Conservation (phyloP, 495 filamentous ascomycete species). For the Xylaria venustula region DNA sequence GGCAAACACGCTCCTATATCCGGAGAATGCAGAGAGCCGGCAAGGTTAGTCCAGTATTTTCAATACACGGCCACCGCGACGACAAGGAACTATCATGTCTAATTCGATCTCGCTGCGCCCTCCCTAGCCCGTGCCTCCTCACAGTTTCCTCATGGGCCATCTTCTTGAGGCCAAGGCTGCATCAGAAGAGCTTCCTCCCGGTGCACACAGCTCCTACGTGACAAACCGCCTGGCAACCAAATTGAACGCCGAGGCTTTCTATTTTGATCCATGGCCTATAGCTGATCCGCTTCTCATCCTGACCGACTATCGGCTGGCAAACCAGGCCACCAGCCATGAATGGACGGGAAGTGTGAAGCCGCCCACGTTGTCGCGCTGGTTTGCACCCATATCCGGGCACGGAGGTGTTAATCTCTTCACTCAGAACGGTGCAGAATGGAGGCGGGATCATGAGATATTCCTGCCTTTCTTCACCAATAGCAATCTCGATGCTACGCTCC, state of each 20-base stretch:
- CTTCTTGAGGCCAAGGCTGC: constrained; percentile 26
- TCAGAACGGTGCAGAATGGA: constrained; percentile 39
- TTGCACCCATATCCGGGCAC: constrained; percentile 27
- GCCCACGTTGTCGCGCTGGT: constrained; percentile 17
- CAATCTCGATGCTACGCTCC: constrained; percentile 37
- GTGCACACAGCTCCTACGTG: constrained; percentile 22
- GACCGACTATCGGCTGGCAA: constrained; percentile 25
- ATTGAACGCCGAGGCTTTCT: constrained; percentile 20
- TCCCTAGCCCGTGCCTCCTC: constrained; percentile 27
- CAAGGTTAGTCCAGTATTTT: constrained; percentile 15
- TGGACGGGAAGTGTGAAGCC: constrained; percentile 25
- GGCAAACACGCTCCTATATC: constrained; percentile 18
- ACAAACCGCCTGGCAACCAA: constrained; percentile 18
- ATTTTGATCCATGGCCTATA: constrained; percentile 29
- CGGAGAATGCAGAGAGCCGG: constrained; percentile 20
- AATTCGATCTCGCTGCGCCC: neutral
- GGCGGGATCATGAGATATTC: constrained; percentile 35
- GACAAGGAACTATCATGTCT: neutral
- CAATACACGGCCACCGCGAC: neutral
- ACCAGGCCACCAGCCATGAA: constrained; percentile 25
- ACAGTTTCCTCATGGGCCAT: constrained; percentile 27
- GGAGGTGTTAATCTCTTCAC: constrained; percentile 28
- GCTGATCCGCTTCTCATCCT: constrained; percentile 21
- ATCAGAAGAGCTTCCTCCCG: constrained; percentile 22
- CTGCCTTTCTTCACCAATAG: constrained; percentile 38